Evolutionary conservation across 306 rosid genomes (phyloP).

Genomic region (Lathyrus aphaca): DNA sequence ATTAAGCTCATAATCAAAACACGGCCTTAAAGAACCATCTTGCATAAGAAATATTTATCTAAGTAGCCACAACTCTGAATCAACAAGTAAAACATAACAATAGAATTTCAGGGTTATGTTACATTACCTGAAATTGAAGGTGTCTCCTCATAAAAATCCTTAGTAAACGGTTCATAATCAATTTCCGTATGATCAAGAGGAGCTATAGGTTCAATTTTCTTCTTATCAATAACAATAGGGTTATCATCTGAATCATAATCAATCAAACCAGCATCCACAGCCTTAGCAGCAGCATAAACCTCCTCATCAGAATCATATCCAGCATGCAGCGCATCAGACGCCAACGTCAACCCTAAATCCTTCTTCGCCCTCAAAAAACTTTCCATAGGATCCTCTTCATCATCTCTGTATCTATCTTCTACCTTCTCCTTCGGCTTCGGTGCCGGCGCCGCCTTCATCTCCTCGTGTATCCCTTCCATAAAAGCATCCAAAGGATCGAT

Average conservation of each 20-base stretch:
- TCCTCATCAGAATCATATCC: constrained; percentile 96
- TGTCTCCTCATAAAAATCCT: constrained; percentile 90
- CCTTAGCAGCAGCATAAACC: constrained; percentile 98
- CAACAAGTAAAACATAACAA: constrained; percentile 4
- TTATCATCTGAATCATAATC: constrained; percentile 98
- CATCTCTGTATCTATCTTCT: constrained; percentile 76
- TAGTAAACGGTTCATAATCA: constrained; percentile 79
- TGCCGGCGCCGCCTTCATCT: constrained; percentile 77
- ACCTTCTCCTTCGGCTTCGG: constrained; percentile 70
- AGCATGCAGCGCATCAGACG: constrained; percentile 84
- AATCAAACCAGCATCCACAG: constrained; percentile 86
- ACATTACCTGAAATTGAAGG: constrained; percentile 74
- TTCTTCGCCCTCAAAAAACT: constrained; percentile 87
- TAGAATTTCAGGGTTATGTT: constrained; percentile 1
- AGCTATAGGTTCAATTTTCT: constrained; percentile 86
- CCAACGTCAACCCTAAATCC: constrained; percentile 82
- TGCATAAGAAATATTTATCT: neutral
- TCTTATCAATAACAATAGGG: constrained; percentile 74
- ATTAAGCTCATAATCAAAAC: neutral
- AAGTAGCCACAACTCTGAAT: neutral
- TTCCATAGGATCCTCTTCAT: constrained; percentile 90
- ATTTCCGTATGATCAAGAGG: constrained; percentile 82
- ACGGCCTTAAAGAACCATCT: neutral
- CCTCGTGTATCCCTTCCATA: constrained; percentile 94
- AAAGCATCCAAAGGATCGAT: constrained; percentile 92